Percentiles rank a stretch among this genome's conserved stretches.
Conservation (phyloP, 2,329 filamentous ascomycete species). For the Neofusicoccum sp. region DNA sequence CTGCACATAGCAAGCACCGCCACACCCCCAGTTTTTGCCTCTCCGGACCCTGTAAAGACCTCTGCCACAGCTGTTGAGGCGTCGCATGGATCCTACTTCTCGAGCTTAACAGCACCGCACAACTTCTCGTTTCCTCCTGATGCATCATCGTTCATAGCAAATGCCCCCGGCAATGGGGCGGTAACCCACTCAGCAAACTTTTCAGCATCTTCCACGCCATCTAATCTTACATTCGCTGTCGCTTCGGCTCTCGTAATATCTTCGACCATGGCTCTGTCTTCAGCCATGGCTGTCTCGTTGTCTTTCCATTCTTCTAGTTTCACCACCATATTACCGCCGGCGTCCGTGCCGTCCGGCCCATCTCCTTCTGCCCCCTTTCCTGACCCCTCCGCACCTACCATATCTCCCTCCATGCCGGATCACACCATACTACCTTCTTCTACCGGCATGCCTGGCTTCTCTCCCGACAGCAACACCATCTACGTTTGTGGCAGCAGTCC, state of each 20-base stretch:
- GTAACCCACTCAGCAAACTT: not conserved
- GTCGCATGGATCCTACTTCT: not conserved
- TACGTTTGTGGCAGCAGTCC: conserved; percentile 4
- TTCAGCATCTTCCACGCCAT: not conserved
- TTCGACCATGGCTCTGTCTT: conserved; percentile 5
- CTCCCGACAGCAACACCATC: conserved; percentile 8
- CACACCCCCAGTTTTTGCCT: conserved; percentile 2
- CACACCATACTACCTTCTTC: not conserved
- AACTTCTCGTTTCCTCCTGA: not conserved
- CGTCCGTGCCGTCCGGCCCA: not conserved
- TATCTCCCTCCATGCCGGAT: not conserved
- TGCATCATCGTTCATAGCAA: conserved; percentile 1
- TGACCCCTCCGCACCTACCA: not conserved
- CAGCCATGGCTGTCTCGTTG: not conserved
- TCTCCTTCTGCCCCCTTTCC: not conserved
- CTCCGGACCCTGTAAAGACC: conserved; percentile 3
- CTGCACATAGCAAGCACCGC: not conserved
- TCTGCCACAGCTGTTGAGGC: not conserved
- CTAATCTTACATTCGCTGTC: conserved; percentile 5
- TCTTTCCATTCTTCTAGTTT: not conserved
- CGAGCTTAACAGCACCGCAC: not conserved
- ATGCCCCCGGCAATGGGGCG: conserved; percentile 3
- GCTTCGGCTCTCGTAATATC: conserved; percentile 3
- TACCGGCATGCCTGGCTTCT: not conserved
- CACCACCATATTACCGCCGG: not conserved